These are phyloP conservation scores for Rubia balearica DNA, from an alignment of 305 asterid genomes.

Conservation along the genomic window DNA sequence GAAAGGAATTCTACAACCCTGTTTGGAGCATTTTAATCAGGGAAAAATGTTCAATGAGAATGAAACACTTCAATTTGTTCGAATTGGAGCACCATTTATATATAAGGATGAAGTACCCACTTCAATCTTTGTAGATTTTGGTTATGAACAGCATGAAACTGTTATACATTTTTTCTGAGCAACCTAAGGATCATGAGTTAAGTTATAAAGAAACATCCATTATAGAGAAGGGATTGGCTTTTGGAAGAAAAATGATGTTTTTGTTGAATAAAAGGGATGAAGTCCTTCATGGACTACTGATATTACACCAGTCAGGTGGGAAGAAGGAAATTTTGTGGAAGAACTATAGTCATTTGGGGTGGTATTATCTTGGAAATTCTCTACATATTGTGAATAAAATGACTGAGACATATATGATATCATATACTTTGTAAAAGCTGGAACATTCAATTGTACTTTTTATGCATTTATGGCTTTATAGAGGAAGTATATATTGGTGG, in stretches of 20 bases:
- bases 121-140: no score
- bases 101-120: no score
- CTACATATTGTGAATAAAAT: conserved; percentile 79
- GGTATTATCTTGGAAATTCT: conserved; percentile 83
- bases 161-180: no score
- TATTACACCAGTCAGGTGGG: conserved; percentile 56
- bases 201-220: no score
- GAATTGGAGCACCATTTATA: no score
- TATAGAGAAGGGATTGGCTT: no score
- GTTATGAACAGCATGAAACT: no score
- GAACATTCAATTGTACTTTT: conserved; percentile 55
- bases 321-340: conserved; percentile 71
- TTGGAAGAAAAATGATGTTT: conserved; percentile 38
- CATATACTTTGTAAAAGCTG: conserved; percentile 59
- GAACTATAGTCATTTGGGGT: conserved; percentile 64
- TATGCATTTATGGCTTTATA: conserved; percentile 76
- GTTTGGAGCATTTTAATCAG: no score
- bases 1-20: no score
- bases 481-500: conserved; percentile 81
- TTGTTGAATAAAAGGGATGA: conserved; percentile 88
- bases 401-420: conserved; percentile 83
- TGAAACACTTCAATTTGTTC: conserved; percentile 44
- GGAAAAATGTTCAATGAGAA: background rate
- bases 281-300: conserved; percentile 57
- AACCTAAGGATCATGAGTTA: no score